These are phyloP conservation scores for Cadophora sp. DNA, from an alignment of 2,329 filamentous ascomycete genomes.

Conservation along the genomic window DNA sequence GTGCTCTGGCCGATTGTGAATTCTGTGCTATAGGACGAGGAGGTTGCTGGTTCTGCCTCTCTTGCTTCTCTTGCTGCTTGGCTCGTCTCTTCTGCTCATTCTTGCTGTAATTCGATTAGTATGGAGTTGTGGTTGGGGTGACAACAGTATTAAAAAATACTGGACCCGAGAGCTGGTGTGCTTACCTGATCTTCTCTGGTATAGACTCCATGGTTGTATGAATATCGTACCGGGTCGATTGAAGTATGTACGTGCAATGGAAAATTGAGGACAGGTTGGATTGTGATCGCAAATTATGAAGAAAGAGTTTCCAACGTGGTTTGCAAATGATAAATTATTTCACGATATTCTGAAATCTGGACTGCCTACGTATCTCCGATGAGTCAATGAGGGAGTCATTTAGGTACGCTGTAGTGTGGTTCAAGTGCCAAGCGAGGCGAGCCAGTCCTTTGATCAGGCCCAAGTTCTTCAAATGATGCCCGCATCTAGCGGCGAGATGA, in stretches of 20 bases:
- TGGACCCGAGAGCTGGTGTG: too few relatives aligned
- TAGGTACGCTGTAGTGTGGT: background rate
- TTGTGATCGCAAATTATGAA: too few relatives aligned
- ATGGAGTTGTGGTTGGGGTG: too few relatives aligned
- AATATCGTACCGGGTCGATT: too few relatives aligned
- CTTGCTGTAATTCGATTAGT: background rate
- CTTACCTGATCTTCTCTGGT: background rate
- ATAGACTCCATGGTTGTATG: background rate
- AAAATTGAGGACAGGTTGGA: too few relatives aligned
- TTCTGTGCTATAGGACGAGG: background rate
- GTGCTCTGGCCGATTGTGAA: background rate
- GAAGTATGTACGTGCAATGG: too few relatives aligned
- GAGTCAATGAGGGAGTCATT: background rate
- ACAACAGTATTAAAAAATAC: too few relatives aligned
- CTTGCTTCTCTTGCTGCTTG: background rate
- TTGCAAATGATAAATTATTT: background rate
- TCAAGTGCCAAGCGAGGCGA: background rate
- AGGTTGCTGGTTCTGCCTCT: background rate
- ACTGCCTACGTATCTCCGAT: background rate
- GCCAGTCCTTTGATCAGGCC: slow-evolving; percentile 47
- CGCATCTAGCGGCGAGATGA: too few relatives aligned
- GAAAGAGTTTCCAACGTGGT: too few relatives aligned
- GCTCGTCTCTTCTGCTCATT: slow-evolving; percentile 4
- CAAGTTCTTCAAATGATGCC: slow-evolving; percentile 49
- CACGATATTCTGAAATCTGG: background rate